Conservation (phyloP, 2,329 filamentous ascomycete species). For the Coniochaeta prunicola region DNA sequence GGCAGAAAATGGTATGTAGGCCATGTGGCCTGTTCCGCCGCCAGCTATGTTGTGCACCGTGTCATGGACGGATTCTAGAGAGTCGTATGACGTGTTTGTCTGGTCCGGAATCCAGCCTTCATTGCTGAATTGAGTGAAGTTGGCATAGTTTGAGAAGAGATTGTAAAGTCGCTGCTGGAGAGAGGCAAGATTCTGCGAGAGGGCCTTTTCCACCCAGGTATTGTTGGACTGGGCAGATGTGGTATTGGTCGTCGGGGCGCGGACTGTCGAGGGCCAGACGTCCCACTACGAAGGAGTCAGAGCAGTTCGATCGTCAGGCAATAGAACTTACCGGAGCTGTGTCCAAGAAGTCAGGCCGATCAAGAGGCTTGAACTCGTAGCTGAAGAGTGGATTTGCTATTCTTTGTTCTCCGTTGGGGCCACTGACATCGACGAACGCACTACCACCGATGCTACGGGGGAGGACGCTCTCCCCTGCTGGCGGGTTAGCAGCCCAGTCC, state of each 20-base stretch:
- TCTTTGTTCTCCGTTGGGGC: conserved; percentile 45
- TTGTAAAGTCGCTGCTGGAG: conserved; percentile 59
- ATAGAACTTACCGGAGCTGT: conserved; percentile 43
- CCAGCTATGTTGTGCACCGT: conserved; percentile 54
- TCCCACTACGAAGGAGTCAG: conserved; percentile 37
- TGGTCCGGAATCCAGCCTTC: conserved; percentile 50
- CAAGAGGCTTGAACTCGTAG: conserved; percentile 54
- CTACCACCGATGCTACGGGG: conserved; percentile 38
- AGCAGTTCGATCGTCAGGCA: neutral
- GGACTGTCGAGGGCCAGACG: conserved; percentile 51
- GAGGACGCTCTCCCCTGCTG: conserved; percentile 38
- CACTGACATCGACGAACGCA: conserved; percentile 38
- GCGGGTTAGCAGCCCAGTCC: conserved; percentile 48
- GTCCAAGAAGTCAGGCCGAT: conserved; percentile 49
- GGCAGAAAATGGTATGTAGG: conserved; percentile 61
- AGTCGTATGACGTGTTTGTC: conserved; percentile 48
- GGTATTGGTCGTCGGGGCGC: conserved; percentile 38
- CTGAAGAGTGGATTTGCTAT: conserved; percentile 57
- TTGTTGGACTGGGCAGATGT: conserved; percentile 50
- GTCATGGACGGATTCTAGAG: conserved; percentile 58
- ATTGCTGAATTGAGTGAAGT: conserved; percentile 64
- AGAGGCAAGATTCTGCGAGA: conserved; percentile 44
- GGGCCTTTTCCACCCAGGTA: conserved; percentile 40
- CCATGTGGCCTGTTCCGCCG: conserved; percentile 57
- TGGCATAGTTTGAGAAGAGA: conserved; percentile 58